Base-by-base conservation (phyloP, 2,329 filamentous ascomycete genomes). In the Cytospora paraplurivora region DNA sequence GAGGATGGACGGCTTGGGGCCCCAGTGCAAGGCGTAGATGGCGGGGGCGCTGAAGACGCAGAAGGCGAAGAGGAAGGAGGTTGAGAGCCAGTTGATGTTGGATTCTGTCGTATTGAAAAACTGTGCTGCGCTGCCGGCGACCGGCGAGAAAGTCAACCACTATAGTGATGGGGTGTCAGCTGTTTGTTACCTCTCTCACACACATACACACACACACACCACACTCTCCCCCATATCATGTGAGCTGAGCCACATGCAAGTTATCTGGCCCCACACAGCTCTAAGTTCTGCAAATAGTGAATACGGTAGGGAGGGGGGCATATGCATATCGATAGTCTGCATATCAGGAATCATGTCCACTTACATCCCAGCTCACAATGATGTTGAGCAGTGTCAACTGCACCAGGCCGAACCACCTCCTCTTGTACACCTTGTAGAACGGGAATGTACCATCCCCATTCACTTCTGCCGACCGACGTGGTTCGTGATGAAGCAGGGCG, bases 101-200 rank as follows among this genome's bases (percentile, higher is more conserved):
- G 85, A 88, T 71, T 93, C 88, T 38, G 82, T 83, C 13, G 93
- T 91, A 58, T 79, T 69, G 73, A 96, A 98, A 79, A 93, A 97
- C 32, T 81, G 70, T 0, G 93, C 87, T 1, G 92, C 84, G 27
- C 88, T 86, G 38, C 85, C 85, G 1, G 92, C 92, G 37, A 97
- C 88, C 49, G 94, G 90, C 1, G 93, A 90, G 76, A 93, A 97
- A 7, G 93, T 95, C 70, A 98, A 85, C 94, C 94, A 98, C 91
- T 93, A 69, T 62, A 54, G 49, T 19, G 53, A n/a, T 33, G 49
- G 47, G 19, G 33, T 47, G 65, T 62, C 55, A 59, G 52, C 33
- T 38, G 35, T 35, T 34, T 54, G 54, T 53, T 35, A 50, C 41
- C 37, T 17, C 27, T 15, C 44, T 49, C 44, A 17, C 27, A 34